Conservation (phyloP, 768 basidiomycete genomes). For the Amanita pallidorosea region DNA sequence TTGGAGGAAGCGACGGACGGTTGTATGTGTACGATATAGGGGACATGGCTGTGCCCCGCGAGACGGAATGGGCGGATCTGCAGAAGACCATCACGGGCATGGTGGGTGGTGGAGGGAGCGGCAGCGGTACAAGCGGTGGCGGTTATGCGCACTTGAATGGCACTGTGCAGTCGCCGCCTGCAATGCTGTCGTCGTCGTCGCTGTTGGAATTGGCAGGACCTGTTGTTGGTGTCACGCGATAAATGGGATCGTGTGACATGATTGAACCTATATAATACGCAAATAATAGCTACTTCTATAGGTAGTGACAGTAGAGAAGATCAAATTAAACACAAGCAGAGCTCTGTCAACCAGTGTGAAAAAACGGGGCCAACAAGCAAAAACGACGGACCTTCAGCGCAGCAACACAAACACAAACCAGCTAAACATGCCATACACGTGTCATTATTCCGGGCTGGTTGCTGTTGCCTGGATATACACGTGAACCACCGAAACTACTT, state of each 20-base stretch:
- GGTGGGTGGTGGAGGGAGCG: constrained; percentile 36
- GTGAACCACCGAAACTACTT: not conserved
- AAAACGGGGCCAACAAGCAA: not conserved
- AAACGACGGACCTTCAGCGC: constrained; percentile 51
- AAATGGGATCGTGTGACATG: not conserved
- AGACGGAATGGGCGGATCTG: constrained; percentile 90
- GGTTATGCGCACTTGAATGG: constrained; percentile 27
- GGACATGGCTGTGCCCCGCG: constrained; percentile 79
- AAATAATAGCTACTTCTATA: too few species aligned
- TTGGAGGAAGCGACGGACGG: constrained; percentile 88
- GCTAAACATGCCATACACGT: constrained; percentile 56
- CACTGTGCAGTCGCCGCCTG: constrained; percentile 14
- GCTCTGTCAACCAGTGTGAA: constrained; percentile 30
- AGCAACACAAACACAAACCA: constrained; percentile 55
- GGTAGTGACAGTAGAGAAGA: too few species aligned
- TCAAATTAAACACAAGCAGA: constrained; percentile 31
- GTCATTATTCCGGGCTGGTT: constrained; percentile 31
- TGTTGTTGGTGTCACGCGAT: not conserved
- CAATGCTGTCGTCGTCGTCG: constrained; percentile 3
- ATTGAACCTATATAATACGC: too few species aligned
- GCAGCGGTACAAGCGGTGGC: not conserved
- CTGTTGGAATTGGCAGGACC: constrained; percentile 2
- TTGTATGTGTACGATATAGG: constrained; percentile 94
- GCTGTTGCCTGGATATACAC: constrained; percentile 31
- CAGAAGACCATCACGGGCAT: constrained; percentile 78